phyloP scores from a whole-genome alignment of 371 early-diverging fungal genomes.

The Rhizomucor pusillus region DNA sequence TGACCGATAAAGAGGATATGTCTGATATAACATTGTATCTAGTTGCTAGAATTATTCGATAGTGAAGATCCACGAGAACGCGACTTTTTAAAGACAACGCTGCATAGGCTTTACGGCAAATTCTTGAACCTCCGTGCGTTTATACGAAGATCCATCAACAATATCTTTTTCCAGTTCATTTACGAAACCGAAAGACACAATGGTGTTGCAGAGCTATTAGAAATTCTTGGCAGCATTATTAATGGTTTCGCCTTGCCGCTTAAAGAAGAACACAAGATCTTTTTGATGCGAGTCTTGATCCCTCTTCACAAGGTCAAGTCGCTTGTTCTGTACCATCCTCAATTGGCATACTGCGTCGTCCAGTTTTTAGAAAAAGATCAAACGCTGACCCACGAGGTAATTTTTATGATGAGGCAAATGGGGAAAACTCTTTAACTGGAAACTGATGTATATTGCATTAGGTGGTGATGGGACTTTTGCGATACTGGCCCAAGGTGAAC shows the following conservation, averaged over 20 bases:
- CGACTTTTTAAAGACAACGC: conserved; percentile 94
- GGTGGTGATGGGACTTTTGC: conserved; percentile 84
- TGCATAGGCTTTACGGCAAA: conserved; percentile 97
- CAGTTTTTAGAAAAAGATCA: conserved; percentile 97
- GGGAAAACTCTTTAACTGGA: background rate
- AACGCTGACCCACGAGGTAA: conserved; percentile 75
- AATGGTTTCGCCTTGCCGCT: conserved; percentile 97
- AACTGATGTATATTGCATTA: conserved; percentile 12
- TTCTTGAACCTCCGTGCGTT: conserved; percentile 95
- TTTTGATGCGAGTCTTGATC: conserved; percentile 87
- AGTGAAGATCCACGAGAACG: conserved; percentile 97
- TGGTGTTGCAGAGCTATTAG: conserved; percentile 95
- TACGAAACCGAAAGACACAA: conserved; percentile 96
- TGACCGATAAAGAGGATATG: background rate
- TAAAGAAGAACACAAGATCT: conserved; percentile 96
- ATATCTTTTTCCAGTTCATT: conserved; percentile 95
- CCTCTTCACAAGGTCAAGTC: conserved; percentile 96
- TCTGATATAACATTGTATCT: background rate
- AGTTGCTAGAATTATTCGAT: conserved; percentile 96
- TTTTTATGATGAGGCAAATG: background rate
- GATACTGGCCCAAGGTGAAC: conserved; percentile 98
- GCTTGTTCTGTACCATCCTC: conserved; percentile 90
- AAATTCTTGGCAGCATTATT: conserved; percentile 97
- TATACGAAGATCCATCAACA: conserved; percentile 94
- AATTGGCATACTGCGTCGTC: conserved; percentile 95